Evolutionary conservation across 2,329 filamentous ascomycete genomes (phyloP).

Genomic region (Aspergillus sp.): DNA sequence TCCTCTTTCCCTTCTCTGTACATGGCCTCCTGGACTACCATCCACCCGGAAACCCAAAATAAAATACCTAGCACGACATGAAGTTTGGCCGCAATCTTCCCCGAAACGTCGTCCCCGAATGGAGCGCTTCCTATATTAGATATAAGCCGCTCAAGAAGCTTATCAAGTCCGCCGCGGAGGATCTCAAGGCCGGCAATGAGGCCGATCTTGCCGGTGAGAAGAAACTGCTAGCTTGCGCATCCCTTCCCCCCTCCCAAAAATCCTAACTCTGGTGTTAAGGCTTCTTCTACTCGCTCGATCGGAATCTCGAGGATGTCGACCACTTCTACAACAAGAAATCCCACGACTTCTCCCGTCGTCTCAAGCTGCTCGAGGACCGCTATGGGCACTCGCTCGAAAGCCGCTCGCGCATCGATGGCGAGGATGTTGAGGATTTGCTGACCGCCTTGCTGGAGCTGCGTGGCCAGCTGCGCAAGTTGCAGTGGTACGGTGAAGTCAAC

Average conservation of each 20-base stretch:
- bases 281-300: conserved; percentile 93
- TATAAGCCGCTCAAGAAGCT: conserved; percentile 71
- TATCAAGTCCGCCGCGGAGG: conserved; percentile 67
- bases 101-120: conserved; percentile 44
- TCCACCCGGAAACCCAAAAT: neutral
- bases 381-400: conserved; percentile 69
- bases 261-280: conserved; percentile 47
- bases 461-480: conserved; percentile 77
- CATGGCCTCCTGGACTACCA: too few relatives aligned
- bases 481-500: conserved; percentile 98
- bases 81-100: conserved; percentile 45
- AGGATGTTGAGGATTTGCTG: conserved; percentile 86
- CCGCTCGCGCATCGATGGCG: conserved; percentile 66
- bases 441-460: conserved; percentile 82
- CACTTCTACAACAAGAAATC: conserved; percentile 96
- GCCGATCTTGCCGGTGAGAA: conserved; percentile 82
- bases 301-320: conserved; percentile 95
- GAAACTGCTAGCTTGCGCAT: too few relatives aligned
- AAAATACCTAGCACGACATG: conserved; percentile 26
- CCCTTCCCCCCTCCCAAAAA: neutral
- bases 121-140: conserved; percentile 44
- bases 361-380: conserved; percentile 78
- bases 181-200: conserved; percentile 60
- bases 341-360: conserved; percentile 69
- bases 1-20: neutral